Base-by-base conservation (phyloP, 768 basidiomycete genomes). In the Mycena vulgaris region DNA sequence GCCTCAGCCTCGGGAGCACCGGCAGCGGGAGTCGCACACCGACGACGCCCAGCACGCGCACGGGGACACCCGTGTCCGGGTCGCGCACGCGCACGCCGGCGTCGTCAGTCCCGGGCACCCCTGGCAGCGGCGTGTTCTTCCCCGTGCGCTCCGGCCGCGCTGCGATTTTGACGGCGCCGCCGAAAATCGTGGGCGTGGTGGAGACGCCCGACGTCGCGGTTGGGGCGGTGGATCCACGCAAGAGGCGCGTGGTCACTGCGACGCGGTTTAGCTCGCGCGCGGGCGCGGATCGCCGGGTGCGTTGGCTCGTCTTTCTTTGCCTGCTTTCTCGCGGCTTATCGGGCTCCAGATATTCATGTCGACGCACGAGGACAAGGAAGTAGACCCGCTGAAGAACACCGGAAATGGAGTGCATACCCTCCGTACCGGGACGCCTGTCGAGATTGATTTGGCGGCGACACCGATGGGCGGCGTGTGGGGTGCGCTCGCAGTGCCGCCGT, bases 121-220 rank as follows among this genome's bases (percentile, higher is more conserved):
- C 70, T 13, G 60, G 52, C 72, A 81, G 52, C 21, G 56, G 58
- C 19, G 61, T 53, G 60, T 76, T 76, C 37, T 88, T 89, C 72
- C 74, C 86, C 0, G 78, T 89, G 21, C 80, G 88, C 31, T 92
- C 86, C 70, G 93, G 93, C 0, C 85, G 92, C 17, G 92, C 93
- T 0, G 90, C 93, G 17, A 90, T 93, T 49, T 80, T 95, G 80
- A 94, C 92, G 14, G 92, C 92, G 19, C 93, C 94, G n/a, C 95
- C 95, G 19, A 91, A 91, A 76, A 81, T 96, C 31, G 88, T 96
- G 21, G 94, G 92, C 5, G 83, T 96, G 33, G 92, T 96, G 21
- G 93, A 93, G 79, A 95, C 94, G 13, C 94, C 95, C 0, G 95
- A 96, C 77, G 91, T 95, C 11, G 95, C 91, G n/a, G 89, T 95